Percentiles rank a stretch among this genome's conserved stretches.
phyloP scores from a whole-genome alignment of 805 yeast species.

The Candida vartiovaarae region DNA sequence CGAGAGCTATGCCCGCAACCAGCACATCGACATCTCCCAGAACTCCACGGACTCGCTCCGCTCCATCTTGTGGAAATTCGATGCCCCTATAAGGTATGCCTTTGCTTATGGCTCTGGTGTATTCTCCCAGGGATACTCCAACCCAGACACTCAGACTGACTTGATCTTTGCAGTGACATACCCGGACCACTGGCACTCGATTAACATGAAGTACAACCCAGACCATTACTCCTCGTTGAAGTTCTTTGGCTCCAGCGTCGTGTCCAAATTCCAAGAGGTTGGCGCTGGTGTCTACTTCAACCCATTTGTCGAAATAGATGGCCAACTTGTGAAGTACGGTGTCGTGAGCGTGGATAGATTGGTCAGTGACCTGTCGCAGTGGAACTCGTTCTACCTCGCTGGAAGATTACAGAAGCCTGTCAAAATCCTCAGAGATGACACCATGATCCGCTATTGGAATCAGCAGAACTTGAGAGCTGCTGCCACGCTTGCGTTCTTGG shows the following conservation, averaged over 20 bases:
- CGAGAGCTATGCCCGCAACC: conserved; percentile 52
- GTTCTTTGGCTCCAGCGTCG: conserved; percentile 49
- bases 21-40: conserved; percentile 39
- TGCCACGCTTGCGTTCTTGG: conserved; percentile 47
- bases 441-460: conserved; percentile 56
- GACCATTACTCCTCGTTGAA: conserved; percentile 71
- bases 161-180: conserved; percentile 75
- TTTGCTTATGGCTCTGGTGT: conserved; percentile 97
- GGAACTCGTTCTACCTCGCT: conserved; percentile 83
- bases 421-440: conserved; percentile 58
- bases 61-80: conserved; percentile 47
- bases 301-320: conserved; percentile 69
- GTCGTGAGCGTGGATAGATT: conserved; percentile 60
- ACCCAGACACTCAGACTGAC: conserved; percentile 67
- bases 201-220: conserved; percentile 60
- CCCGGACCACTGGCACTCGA: conserved; percentile 68
- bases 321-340: conserved; percentile 74
- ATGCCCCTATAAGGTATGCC: conserved; percentile 69
- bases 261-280: conserved; percentile 51
- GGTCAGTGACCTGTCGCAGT: conserved; percentile 64
- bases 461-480: conserved; percentile 77
- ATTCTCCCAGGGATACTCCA: conserved; percentile 58
- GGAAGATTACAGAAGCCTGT: conserved; percentile 96
- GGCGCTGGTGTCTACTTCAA: conserved; percentile 95
- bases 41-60: conserved; percentile 36